phyloP scores from a whole-genome alignment of 1,284 basidiomycete genomes.

The Gomphus sp. region DNA sequence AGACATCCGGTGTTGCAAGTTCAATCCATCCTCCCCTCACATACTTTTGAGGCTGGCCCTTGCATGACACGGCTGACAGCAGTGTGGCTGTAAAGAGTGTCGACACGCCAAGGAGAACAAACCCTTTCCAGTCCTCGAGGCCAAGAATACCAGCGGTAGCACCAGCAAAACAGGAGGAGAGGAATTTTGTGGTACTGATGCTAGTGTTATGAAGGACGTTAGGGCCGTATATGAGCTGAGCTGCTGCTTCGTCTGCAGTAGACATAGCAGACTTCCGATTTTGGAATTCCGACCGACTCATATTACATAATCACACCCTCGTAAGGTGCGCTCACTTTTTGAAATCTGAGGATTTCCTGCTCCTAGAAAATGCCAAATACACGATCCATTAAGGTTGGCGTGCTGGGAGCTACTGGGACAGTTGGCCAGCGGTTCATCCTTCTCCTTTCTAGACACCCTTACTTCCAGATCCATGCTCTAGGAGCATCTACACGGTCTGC shows the following conservation, averaged over 20 bases:
- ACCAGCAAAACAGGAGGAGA: slow-evolving; percentile 76
- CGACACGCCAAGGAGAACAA: slow-evolving; percentile 64
- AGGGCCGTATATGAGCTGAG: slow-evolving; percentile 57
- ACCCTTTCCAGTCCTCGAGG: slow-evolving; percentile 74
- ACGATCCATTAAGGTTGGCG: slow-evolving; percentile 69
- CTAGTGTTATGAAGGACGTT: slow-evolving; percentile 65
- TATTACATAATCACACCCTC: not conserved
- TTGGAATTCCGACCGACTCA: not conserved
- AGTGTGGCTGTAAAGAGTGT: slow-evolving; percentile 57
- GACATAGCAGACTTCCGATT: slow-evolving; percentile 10
- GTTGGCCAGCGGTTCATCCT: slow-evolving; percentile 94
- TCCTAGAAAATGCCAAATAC: slow-evolving; percentile 11
- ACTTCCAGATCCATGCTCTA: slow-evolving; percentile 81
- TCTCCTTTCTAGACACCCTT: slow-evolving; percentile 83
- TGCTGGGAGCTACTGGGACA: slow-evolving; percentile 94
- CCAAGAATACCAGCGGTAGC: slow-evolving; percentile 81
- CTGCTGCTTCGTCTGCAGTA: slow-evolving; percentile 35
- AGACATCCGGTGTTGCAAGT: slow-evolving; percentile 68
- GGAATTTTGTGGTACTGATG: slow-evolving; percentile 54
- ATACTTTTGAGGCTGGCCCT: slow-evolving; percentile 48
- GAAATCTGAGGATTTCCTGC: not conserved
- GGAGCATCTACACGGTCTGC: slow-evolving; percentile 89
- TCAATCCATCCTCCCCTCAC: slow-evolving; percentile 53
- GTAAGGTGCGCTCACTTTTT: not conserved
- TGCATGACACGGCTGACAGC: slow-evolving; percentile 63